A percentile compares a stretch with the other conserved stretches of the same genome.
phyloP scores from a whole-genome alignment of 2,329 filamentous ascomycete genomes.

The Sarocladium strictum region DNA sequence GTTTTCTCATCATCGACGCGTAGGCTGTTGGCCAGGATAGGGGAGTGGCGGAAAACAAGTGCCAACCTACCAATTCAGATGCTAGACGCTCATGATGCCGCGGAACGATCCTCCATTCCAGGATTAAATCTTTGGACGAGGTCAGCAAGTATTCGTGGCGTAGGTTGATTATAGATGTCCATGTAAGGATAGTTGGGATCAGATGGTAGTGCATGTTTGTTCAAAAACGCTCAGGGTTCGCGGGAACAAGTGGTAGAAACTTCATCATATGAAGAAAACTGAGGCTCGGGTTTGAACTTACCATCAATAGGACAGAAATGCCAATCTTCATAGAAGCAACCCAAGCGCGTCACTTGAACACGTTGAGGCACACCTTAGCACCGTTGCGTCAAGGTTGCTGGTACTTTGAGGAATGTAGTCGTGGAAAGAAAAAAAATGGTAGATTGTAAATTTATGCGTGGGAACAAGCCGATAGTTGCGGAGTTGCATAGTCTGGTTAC shows the following conservation, averaged over 20 bases:
- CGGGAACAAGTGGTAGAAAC: constrained; percentile 51
- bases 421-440: neutral
- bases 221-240: constrained; percentile 53
- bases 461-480: neutral
- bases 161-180: neutral
- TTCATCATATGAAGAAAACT: constrained; percentile 42
- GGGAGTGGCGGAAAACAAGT: neutral
- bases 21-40: constrained; percentile 12
- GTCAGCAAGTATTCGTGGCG: neutral
- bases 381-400: neutral
- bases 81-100: too few species aligned
- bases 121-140: neutral
- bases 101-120: too few species aligned
- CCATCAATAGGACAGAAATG: constrained; percentile 9
- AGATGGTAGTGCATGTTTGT: constrained; percentile 77
- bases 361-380: neutral
- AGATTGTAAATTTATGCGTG: constrained; percentile 3
- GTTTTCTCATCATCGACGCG: constrained; percentile 56
- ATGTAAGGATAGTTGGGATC: constrained; percentile 24
- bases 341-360: neutral
- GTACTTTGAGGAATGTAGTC: neutral
- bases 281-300: constrained; percentile 16
- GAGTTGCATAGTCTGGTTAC: neutral
- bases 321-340: neutral
- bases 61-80: neutral